phyloP scores from a whole-genome alignment of 805 yeast genomes.

The Wickerhamomyces rabaulensis region DNA sequence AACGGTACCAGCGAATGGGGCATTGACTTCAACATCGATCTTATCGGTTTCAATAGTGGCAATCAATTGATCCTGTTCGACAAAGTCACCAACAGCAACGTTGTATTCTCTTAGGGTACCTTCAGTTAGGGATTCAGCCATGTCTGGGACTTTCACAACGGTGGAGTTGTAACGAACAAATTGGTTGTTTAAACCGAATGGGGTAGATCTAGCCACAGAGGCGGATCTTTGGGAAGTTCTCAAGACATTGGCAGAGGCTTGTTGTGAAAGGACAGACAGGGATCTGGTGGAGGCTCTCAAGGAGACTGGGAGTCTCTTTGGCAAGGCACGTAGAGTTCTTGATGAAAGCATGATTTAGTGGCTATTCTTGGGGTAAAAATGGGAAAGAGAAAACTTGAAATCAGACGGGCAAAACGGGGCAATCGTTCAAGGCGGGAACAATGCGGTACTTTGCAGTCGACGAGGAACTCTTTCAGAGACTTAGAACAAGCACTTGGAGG shows the following conservation, averaged over 20 bases:
- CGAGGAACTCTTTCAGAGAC: not conserved
- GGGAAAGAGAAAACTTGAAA: not conserved
- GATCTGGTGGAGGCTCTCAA: conserved; percentile 6
- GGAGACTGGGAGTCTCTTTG: conserved; percentile 10
- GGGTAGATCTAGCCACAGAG: not conserved
- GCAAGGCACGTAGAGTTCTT: conserved; percentile 10
- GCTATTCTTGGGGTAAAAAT: not conserved
- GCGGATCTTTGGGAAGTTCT: not conserved
- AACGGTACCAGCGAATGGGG: conserved; percentile 89
- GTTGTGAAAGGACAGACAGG: conserved; percentile 5
- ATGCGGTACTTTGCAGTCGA: too few species aligned
- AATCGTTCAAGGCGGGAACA: too few species aligned
- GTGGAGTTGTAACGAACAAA: conserved; percentile 33
- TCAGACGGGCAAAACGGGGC: not conserved
- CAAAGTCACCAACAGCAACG: conserved; percentile 83
- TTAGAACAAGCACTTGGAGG: not conserved
- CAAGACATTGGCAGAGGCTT: conserved; percentile 4
- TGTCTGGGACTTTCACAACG: conserved; percentile 86
- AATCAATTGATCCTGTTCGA: conserved; percentile 79
- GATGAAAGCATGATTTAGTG: conserved; percentile 13
- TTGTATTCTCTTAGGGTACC: conserved; percentile 77
- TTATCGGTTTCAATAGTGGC: conserved; percentile 98
- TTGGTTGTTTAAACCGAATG: not conserved
- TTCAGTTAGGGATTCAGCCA: conserved; percentile 98
- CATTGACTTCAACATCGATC: conserved; percentile 94